Percentiles rank a stretch among this genome's conserved stretches.
These are phyloP conservation scores for Pistacia integerrima DNA, from an alignment of 345 rosid species.

Conservation along the genomic window DNA sequence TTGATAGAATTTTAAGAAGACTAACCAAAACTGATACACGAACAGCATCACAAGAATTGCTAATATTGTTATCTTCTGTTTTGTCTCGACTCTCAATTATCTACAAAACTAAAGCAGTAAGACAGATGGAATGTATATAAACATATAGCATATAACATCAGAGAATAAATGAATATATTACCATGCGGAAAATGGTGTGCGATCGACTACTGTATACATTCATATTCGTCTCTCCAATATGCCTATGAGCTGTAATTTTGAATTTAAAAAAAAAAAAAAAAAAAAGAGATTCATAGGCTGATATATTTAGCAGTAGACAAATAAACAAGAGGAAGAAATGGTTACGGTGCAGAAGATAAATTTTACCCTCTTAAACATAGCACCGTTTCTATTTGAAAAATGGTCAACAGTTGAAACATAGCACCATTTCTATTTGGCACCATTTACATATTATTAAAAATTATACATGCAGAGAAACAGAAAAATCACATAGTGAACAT, in stretches of 20 bases:
- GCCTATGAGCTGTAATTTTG: slow-evolving; percentile 81
- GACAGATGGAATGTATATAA: slow-evolving; percentile 14
- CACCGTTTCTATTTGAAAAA: neutral
- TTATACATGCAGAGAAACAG: neutral
- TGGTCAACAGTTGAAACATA: too few relatives aligned
- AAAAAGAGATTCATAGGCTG: neutral
- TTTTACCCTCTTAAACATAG: neutral
- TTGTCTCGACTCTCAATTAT: slow-evolving; percentile 92
- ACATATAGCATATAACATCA: neutral
- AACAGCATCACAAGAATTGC: slow-evolving; percentile 84
- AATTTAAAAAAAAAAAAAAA: neutral
- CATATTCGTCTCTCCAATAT: slow-evolving; percentile 97
- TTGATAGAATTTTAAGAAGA: neutral
- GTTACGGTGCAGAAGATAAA: too few relatives aligned
- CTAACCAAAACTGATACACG: slow-evolving; percentile 93
- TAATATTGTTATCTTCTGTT: slow-evolving; percentile 57
- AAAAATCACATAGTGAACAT: neutral
- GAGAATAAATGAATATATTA: slow-evolving; percentile 28
- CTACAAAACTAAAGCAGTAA: slow-evolving; percentile 38
- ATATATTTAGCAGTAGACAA: neutral
- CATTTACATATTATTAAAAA: neutral
- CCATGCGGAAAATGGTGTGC: slow-evolving; percentile 98
- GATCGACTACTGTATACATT: slow-evolving; percentile 89
- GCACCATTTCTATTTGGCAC: neutral
- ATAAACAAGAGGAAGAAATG: neutral